Evolutionary conservation across 768 basidiomycete genomes (phyloP), one percentile per base, ranked within the genome.

Genomic region (Pulveroboletus sp.): DNA sequence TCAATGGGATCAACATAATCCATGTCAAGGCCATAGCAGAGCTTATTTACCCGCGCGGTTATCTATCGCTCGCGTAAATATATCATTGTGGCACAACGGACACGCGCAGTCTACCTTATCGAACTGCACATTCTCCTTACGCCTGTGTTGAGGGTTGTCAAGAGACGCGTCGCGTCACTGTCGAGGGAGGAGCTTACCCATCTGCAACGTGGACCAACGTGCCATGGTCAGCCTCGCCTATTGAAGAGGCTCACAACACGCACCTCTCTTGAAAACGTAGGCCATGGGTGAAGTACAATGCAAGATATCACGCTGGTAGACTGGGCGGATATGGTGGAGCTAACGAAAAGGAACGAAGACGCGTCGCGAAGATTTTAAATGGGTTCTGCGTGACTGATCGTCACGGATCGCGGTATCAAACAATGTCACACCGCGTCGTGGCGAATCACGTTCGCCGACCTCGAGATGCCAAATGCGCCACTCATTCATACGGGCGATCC

Each of bases 1-100:
- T 96, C 94, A 31, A 96, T 88, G 5, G 96, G 89, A 59, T 96
- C 90, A 20, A 99, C 85, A 55, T 92, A 87, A 62, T 94, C 86
- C 49, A 79, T 74, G 68, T 99, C 94, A 19, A 99, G 82, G 51
- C 96, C 96, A 68, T 98, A 98, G 63, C 93, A 96, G 16, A 99
- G 81, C 72, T 93, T 93, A 63, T 82, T 81, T 56, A 93, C 83
- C 58, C 91, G 76, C 10, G 89, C 82, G 2, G 91, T 93, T 68
- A 93, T 93, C 90, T 93, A 36, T 9, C 49, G 12, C 34, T 44
- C 27, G 22, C 43, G 49, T 61, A 5, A 60, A 43, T 54, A 61
- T 54, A 49, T 44, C 44, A 35, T 43, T 43, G 49, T 51, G 58
- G 47, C 40, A 40, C 27, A 41, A 43, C 51, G 11, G 36, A 51